Evolutionary conservation across 164 flowering plant species (phyloP), one percentile per base, ranked within the genome.

Genomic region (Stephania japonica): DNA sequence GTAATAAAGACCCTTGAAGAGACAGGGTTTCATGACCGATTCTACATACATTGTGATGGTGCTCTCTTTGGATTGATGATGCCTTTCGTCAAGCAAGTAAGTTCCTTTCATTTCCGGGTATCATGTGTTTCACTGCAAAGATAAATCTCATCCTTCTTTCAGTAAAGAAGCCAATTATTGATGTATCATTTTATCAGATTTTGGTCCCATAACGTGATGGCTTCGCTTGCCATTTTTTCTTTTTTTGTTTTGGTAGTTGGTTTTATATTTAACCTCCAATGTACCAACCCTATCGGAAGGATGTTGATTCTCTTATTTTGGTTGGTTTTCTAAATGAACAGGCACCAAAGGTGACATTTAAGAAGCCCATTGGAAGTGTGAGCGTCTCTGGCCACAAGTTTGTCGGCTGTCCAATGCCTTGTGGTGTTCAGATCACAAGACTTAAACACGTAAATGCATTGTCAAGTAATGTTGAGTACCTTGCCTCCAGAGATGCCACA

Each of bases 341-440:
- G 98, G 97, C 98, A 72, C 98, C 97, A 42, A 94, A 94, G 65
- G 98, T 94, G 50, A 38, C 86, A 27, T 94, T 94, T 83, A 94
- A 90, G 82, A 94, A 94, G 81, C 97, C 98, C 25, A 92, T 94
- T 23, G 98, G 98, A 68, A 94, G 98, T 80, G 98, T 92, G 70
- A 90, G 96, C 78, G 98, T 94, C 25, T 94, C 98, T 56, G 97
- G 98, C 64, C 98, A 94, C 90, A 94, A 94, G 83, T 90, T 94
- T 78, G 92, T 94, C 18, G 98, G 97, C 6, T 94, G 98, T 75
- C 98, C 97, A 27, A 92, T 94, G 98, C 98, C 98, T 69, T 94
- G 98, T 76, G 98, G 98, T 27, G 97, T 94, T 44, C 98, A 94
- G 76, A 79, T 94, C 71, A 94, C 98, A 53, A 86, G 98, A 74